These are phyloP conservation scores for Torulaspora franciscae DNA, from an alignment of 805 yeast species.

Conservation along the genomic window DNA sequence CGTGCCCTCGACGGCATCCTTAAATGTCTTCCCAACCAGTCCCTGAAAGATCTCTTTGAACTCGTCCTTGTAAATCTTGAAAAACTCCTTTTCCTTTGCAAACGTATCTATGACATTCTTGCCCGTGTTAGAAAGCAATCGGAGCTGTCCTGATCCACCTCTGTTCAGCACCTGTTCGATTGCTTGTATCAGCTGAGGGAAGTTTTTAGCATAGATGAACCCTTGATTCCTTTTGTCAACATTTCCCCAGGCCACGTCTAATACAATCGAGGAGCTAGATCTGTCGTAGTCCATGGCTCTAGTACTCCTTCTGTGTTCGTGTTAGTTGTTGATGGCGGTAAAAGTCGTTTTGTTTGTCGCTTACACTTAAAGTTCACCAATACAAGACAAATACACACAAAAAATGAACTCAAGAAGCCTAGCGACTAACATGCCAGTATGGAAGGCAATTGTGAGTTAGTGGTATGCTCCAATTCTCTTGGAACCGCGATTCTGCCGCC, in stretches of 20 bases:
- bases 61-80: conserved; percentile 34
- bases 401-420: neutral
- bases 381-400: neutral
- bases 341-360: conserved; percentile 5
- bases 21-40: conserved; percentile 33
- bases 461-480: too few species aligned
- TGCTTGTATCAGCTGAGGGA: conserved; percentile 22
- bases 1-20: conserved; percentile 24
- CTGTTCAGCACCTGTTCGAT: conserved; percentile 18
- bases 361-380: neutral
- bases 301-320: neutral
- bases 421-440: neutral
- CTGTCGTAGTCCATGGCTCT: conserved; percentile 14
- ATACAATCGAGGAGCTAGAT: conserved; percentile 14
- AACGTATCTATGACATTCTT: conserved; percentile 28
- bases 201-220: conserved; percentile 30
- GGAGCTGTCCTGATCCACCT: conserved; percentile 8
- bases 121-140: conserved; percentile 30
- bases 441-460: too few species aligned
- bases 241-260: conserved; percentile 27
- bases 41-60: conserved; percentile 32
- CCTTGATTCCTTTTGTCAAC: conserved; percentile 23
- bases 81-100: conserved; percentile 29
- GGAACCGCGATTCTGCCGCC: too few species aligned
- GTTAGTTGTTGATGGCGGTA: conserved; percentile 3